Conservation (phyloP, 768 basidiomycete species). For the Phlebiopsis gigantea region DNA sequence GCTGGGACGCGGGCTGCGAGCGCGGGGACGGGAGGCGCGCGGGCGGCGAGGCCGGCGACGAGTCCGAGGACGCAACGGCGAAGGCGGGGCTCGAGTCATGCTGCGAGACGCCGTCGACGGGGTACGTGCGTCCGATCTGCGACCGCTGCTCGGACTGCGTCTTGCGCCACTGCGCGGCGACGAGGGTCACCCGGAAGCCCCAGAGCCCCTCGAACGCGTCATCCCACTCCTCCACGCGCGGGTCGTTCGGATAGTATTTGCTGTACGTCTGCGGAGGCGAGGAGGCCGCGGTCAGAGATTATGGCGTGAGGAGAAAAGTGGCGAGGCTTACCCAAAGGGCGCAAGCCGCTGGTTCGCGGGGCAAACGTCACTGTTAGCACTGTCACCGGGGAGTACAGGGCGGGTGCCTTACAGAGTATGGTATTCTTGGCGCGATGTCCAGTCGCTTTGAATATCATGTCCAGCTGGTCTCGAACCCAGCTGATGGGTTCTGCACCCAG, state of each 20-base stretch:
- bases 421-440: slow-evolving; percentile 38
- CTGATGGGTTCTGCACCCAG: slow-evolving; percentile 17
- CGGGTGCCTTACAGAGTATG: slow-evolving; percentile 36
- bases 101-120: slow-evolving; percentile 10
- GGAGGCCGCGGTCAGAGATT: background rate
- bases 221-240: slow-evolving; percentile 51
- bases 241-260: slow-evolving; percentile 58
- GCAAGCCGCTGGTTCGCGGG: slow-evolving; percentile 54
- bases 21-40: background rate
- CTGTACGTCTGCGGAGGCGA: slow-evolving; percentile 47
- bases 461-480: slow-evolving; percentile 36
- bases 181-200: slow-evolving; percentile 41
- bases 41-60: slow-evolving; percentile 1
- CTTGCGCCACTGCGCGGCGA: slow-evolving; percentile 25
- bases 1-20: slow-evolving; percentile 1
- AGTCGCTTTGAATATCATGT: slow-evolving; percentile 34
- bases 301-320: slow-evolving; percentile 16
- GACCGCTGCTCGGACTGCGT: slow-evolving; percentile 19
- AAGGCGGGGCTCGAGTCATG: slow-evolving; percentile 7
- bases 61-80: background rate
- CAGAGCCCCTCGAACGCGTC: slow-evolving; percentile 60
- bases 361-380: slow-evolving; percentile 41
- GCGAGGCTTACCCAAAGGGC: slow-evolving; percentile 52
- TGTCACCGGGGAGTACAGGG: slow-evolving; percentile 13
- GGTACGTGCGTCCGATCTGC: slow-evolving; percentile 14